Evolutionary conservation across 371 early-diverging fungal genomes (phyloP).

Genomic region (Entomophthora muscae): DNA sequence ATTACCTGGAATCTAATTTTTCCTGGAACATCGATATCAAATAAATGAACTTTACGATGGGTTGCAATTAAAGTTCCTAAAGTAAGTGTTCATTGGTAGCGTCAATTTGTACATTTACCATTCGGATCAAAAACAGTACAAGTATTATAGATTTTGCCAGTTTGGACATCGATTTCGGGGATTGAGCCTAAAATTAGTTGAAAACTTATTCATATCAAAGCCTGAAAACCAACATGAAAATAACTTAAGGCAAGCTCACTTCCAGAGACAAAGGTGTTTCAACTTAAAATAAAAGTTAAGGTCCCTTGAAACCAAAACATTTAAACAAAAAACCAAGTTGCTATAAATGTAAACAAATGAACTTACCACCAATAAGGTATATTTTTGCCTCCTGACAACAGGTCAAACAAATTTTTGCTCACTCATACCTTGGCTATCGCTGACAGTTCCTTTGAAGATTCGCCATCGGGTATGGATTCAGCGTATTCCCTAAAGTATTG

Average conservation of each 20-base stretch:
- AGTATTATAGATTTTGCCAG: constrained; percentile 68
- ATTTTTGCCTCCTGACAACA: constrained; percentile 56
- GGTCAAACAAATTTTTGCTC: too few relatives aligned
- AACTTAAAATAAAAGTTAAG: too few relatives aligned
- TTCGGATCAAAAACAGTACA: constrained; percentile 68
- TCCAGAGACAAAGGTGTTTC: too few relatives aligned
- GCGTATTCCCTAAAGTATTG: constrained; percentile 66
- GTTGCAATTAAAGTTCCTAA: constrained; percentile 31
- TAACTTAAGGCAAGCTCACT: too few relatives aligned
- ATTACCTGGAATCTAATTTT: constrained; percentile 64
- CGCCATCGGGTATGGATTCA: constrained; percentile 35
- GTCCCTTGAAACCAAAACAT: too few relatives aligned
- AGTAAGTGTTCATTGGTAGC: background rate
- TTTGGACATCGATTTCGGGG: constrained; percentile 49
- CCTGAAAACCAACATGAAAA: too few relatives aligned
- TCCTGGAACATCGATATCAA: constrained; percentile 90
- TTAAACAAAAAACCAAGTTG: too few relatives aligned
- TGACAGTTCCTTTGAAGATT: constrained; percentile 42
- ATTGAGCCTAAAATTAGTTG: constrained; percentile 86
- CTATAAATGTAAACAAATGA: too few relatives aligned
- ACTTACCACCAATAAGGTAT: constrained; percentile 46
- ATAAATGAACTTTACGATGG: constrained; percentile 77
- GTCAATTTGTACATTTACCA: constrained; percentile 21
- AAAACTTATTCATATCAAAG: too few relatives aligned
- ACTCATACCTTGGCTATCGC: constrained; percentile 55